Percentiles rank a stretch among this genome's conserved stretches.
These are phyloP conservation scores for Ganoderma resinaceum DNA, from an alignment of 1,284 basidiomycete genomes.

Conservation along the genomic window DNA sequence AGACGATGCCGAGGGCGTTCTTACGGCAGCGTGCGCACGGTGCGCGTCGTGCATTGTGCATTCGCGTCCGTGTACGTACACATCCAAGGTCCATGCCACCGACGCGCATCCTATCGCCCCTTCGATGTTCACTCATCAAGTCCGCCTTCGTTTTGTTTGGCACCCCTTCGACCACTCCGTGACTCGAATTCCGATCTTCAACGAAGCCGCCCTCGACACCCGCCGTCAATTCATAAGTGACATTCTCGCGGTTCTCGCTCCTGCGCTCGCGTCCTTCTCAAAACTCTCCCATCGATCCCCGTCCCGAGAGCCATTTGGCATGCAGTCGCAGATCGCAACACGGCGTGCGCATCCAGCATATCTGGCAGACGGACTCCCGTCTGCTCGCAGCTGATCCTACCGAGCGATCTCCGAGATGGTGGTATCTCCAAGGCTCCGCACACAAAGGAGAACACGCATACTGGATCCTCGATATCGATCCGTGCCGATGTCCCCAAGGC, in stretches of 20 bases:
- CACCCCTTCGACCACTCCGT: neutral
- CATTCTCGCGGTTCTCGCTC: conserved; percentile 5
- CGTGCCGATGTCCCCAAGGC: neutral
- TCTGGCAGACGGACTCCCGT: neutral
- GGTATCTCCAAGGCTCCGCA: neutral
- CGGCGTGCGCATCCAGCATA: neutral
- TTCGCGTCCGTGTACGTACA: conserved; percentile 2
- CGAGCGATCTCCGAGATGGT: conserved; percentile 28
- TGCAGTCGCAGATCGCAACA: conserved; percentile 5
- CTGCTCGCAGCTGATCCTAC: conserved; percentile 22
- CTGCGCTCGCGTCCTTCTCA: neutral
- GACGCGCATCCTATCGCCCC: conserved; percentile 1
- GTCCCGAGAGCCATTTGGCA: conserved; percentile 10
- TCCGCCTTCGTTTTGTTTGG: neutral
- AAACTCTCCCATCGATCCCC: conserved; percentile 11
- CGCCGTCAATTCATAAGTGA: neutral
- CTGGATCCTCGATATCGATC: conserved; percentile 10
- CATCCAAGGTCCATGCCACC: neutral
- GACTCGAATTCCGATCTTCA: neutral
- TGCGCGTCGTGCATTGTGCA: conserved; percentile 2
- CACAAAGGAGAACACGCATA: neutral
- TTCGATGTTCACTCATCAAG: conserved; percentile 1
- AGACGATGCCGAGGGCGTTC: neutral
- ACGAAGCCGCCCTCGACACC: conserved; percentile 1
- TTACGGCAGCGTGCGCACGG: conserved; percentile 5